These are phyloP conservation scores for Rhytidiadelphus loreus DNA, from an alignment of 225 moss, liverwort and hornwort species.

Conservation along the genomic window DNA sequence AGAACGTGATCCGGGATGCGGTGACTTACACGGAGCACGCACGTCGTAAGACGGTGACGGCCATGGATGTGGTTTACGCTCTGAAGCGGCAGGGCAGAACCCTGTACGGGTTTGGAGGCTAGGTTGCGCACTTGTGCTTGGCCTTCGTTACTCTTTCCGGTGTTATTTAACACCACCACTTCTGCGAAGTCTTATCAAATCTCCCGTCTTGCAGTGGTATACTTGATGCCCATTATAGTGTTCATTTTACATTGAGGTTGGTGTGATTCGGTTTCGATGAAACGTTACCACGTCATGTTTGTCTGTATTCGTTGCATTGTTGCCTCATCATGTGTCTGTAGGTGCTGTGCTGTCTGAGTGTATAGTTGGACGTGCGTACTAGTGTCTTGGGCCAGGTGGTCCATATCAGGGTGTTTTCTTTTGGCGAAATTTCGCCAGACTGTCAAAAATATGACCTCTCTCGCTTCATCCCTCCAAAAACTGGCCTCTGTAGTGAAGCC, in stretches of 20 bases:
- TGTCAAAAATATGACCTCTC: too few species aligned
- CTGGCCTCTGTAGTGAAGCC: too few species aligned
- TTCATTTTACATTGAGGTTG: accelerated
- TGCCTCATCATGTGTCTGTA: too few species aligned
- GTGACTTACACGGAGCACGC: constrained; percentile 8
- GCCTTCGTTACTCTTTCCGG: neutral
- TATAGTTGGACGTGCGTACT: accelerated
- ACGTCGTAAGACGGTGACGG: neutral
- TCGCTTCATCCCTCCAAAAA: too few species aligned
- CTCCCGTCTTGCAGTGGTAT: neutral
- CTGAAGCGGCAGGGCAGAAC: neutral
- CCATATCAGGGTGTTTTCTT: accelerated
- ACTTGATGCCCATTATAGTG: accelerated
- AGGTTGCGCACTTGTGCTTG: neutral
- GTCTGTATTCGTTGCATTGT: neutral
- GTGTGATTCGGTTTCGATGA: too few species aligned
- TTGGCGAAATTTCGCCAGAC: too few species aligned
- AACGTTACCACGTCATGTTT: accelerated
- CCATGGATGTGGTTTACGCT: neutral
- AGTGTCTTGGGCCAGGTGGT: neutral
- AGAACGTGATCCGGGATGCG: constrained; percentile 5
- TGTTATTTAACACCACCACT: neutral
- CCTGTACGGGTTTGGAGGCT: neutral
- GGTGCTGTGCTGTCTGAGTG: neutral
- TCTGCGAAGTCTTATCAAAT: neutral